Percentiles rank a stretch among this genome's conserved stretches.
Evolutionary conservation across 768 basidiomycete genomes (phyloP).

Genomic region (Sarcodon sp.): DNA sequence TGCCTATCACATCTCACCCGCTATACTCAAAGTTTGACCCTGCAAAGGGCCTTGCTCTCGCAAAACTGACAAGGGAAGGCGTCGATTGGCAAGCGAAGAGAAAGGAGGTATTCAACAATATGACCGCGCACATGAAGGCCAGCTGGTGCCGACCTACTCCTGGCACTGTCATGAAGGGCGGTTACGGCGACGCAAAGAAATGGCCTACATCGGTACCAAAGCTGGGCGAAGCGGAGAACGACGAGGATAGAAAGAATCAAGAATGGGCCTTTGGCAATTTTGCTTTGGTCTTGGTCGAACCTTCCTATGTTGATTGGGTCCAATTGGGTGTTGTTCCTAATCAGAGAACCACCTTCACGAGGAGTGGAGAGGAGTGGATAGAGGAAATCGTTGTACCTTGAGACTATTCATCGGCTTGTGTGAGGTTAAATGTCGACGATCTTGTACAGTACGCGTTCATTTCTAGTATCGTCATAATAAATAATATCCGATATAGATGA

Average conservation of each 20-base stretch:
- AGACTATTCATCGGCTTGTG: not conserved
- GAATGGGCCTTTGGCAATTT: conserved; percentile 52
- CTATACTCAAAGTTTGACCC: conserved; percentile 21
- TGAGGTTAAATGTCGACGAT: no score
- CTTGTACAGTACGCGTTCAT: no score
- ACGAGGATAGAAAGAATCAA: conserved; percentile 31
- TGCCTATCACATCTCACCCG: conserved; percentile 33
- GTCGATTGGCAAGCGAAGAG: conserved; percentile 63
- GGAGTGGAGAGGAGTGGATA: conserved; percentile 34
- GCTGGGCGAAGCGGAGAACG: conserved; percentile 22
- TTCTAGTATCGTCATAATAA: not conserved
- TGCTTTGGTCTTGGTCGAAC: conserved; percentile 61
- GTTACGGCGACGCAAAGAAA: conserved; percentile 40
- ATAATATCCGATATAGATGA: not conserved
- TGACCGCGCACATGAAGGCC: conserved; percentile 56
- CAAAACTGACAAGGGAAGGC: conserved; percentile 8
- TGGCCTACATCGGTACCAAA: conserved; percentile 50
- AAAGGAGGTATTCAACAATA: conserved; percentile 38
- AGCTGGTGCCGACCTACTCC: conserved; percentile 60
- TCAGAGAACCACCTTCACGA: conserved; percentile 40
- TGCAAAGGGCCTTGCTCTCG: conserved; percentile 8
- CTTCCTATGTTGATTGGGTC: conserved; percentile 53
- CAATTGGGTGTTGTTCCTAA: conserved; percentile 49
- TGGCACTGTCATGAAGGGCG: conserved; percentile 37
- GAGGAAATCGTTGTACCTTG: conserved; percentile 57